Percentiles rank a stretch among this genome's conserved stretches.
These are phyloP conservation scores for Sarocladium brachiariae DNA, from an alignment of 2,329 filamentous ascomycete genomes.

Conservation along the genomic window DNA sequence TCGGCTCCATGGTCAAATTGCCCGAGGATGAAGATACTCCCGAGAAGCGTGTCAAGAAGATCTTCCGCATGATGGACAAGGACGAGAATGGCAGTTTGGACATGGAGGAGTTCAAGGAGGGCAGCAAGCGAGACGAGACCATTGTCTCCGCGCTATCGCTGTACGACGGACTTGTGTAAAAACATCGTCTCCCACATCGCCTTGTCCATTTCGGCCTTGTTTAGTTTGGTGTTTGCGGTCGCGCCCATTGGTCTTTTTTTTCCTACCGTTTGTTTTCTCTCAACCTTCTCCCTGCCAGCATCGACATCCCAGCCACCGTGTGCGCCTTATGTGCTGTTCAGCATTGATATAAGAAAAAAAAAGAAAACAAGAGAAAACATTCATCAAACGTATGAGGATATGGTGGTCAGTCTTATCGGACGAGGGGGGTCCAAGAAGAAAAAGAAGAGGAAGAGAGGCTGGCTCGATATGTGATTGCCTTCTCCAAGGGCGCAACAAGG, in stretches of 20 bases:
- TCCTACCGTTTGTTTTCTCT: background rate
- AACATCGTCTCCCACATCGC: background rate
- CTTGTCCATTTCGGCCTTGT: background rate
- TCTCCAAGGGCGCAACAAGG: too few relatives aligned
- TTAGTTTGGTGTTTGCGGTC: background rate
- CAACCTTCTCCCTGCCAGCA: background rate
- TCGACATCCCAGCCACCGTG: background rate
- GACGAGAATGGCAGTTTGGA: constrained; percentile 97
- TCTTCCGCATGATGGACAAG: constrained; percentile 99
- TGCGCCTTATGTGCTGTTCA: background rate
- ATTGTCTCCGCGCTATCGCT: constrained; percentile 95
- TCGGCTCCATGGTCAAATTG: constrained; percentile 98
- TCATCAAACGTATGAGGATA: too few relatives aligned
- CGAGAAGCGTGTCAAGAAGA: constrained; percentile 96
- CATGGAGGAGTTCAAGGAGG: constrained; percentile 98
- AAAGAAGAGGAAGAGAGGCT: too few relatives aligned
- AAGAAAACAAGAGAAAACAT: background rate
- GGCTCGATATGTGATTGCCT: too few relatives aligned
- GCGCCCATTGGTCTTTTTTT: background rate
- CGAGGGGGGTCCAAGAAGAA: too few relatives aligned
- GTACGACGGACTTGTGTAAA: constrained; percentile 86
- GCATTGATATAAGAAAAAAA: constrained; percentile 1
- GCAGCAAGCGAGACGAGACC: constrained; percentile 96
- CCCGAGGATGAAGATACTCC: constrained; percentile 98
- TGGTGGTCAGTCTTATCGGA: too few relatives aligned